Percentiles rank a stretch among this genome's conserved stretches.
phyloP scores from a whole-genome alignment of 208 protist species.

The Crithidia bombi region DNA sequence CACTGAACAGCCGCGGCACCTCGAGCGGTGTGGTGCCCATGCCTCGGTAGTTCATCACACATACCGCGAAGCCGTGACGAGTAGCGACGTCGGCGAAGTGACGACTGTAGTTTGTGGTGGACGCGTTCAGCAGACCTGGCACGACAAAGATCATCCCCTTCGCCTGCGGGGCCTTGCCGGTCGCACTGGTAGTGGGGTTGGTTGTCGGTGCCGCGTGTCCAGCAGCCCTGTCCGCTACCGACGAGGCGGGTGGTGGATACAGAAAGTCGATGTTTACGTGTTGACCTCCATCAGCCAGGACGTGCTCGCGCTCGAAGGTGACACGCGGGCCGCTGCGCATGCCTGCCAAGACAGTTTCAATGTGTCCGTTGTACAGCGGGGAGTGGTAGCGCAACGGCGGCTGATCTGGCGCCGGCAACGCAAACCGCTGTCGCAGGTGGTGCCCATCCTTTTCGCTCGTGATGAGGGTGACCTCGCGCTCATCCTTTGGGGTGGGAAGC shows the following conservation, averaged over 20 bases:
- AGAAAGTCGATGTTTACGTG: slow-evolving; percentile 55
- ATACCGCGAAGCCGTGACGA: slow-evolving; percentile 27
- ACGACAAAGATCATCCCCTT: slow-evolving; percentile 60
- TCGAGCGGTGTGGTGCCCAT: slow-evolving; percentile 58
- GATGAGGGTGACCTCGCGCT: slow-evolving; percentile 35
- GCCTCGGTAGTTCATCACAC: slow-evolving; percentile 59
- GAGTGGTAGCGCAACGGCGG: slow-evolving; percentile 36
- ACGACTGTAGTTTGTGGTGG: slow-evolving; percentile 48
- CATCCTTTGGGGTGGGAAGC: background rate
- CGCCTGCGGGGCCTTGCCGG: slow-evolving; percentile 7
- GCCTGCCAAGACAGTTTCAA: slow-evolving; percentile 49
- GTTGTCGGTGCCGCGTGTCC: background rate
- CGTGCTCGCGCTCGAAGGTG: slow-evolving; percentile 41
- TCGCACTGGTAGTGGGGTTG: too few species aligned
- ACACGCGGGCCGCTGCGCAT: slow-evolving; percentile 29
- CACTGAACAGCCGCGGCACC: slow-evolving; percentile 52
- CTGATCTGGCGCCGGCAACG: slow-evolving; percentile 12
- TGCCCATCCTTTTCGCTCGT: slow-evolving; percentile 3
- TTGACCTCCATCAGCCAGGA: slow-evolving; percentile 42
- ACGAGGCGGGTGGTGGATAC: slow-evolving; percentile 13
- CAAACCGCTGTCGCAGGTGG: slow-evolving; percentile 31
- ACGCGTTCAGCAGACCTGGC: slow-evolving; percentile 58
- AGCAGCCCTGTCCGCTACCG: background rate
- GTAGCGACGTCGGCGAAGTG: slow-evolving; percentile 32
- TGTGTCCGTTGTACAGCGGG: slow-evolving; percentile 59